Conservation (phyloP, 768 basidiomycete species). For the Auricularia sp. region DNA sequence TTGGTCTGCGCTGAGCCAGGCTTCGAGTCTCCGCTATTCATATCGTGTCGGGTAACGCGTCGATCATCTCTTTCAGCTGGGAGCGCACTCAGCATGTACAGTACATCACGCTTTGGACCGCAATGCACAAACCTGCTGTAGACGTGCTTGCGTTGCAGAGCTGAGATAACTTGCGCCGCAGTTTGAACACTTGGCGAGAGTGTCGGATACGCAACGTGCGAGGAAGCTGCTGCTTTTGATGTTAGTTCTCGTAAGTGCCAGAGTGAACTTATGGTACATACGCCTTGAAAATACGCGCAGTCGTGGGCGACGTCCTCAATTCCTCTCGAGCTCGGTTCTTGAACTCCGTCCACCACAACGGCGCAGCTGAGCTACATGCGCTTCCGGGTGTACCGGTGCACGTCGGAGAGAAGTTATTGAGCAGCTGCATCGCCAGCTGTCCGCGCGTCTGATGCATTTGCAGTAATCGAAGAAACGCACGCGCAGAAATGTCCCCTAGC, state of each 20-base stretch:
- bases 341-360: conserved; percentile 64
- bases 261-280: neutral
- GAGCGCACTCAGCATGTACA: conserved; percentile 31
- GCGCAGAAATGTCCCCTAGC: conserved; percentile 4
- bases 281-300: conserved; percentile 41
- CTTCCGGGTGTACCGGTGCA: neutral
- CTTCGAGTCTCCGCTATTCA: conserved; percentile 13
- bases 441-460: conserved; percentile 6
- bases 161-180: conserved; percentile 59
- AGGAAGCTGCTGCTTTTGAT: conserved; percentile 40
- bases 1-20: neutral
- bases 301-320: conserved; percentile 42
- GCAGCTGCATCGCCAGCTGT: neutral
- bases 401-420: conserved; percentile 1
- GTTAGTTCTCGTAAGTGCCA: neutral
- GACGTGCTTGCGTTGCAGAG: conserved; percentile 21
- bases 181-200: conserved; percentile 37
- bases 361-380: conserved; percentile 23
- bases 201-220: conserved; percentile 28
- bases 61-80: conserved; percentile 45
- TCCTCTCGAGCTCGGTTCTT: conserved; percentile 48
- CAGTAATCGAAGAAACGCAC: conserved; percentile 6
- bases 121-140: neutral
- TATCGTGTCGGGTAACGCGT: conserved; percentile 37
- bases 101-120: conserved; percentile 10